phyloP scores from a whole-genome alignment of 2,329 filamentous ascomycete species.

The Fusarium sulawesiense region DNA sequence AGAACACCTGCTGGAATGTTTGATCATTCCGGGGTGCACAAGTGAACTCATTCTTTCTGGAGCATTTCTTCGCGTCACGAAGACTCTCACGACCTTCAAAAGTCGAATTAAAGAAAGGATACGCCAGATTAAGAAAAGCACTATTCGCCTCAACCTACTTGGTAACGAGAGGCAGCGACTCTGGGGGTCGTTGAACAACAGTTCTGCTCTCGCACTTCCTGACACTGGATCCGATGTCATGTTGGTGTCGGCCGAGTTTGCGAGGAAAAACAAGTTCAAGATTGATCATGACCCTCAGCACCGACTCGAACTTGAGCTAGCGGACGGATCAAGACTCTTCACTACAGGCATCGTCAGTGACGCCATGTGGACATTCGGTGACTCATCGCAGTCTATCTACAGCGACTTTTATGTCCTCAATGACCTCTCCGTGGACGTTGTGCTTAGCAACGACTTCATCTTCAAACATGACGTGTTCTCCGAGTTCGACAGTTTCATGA shows the following conservation, averaged over 20 bases:
- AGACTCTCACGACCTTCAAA: neutral
- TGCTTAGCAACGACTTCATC: conserved; percentile 2
- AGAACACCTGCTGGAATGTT: no score
- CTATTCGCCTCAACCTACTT: no score
- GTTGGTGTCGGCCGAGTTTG: neutral
- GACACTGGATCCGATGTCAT: conserved; percentile 16
- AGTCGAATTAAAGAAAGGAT: neutral
- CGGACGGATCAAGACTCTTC: neutral
- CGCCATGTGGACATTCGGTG: neutral
- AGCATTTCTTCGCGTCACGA: neutral
- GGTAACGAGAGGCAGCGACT: neutral
- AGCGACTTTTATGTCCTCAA: conserved; percentile 5
- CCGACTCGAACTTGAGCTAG: neutral
- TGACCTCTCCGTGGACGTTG: neutral
- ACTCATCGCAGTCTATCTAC: accelerated
- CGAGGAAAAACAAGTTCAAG: neutral
- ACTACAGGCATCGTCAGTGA: neutral
- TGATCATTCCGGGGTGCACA: no score
- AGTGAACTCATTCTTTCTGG: neutral
- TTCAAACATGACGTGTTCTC: neutral
- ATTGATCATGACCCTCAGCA: no score
- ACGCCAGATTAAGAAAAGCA: no score
- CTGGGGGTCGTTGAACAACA: neutral
- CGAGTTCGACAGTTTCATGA: accelerated
- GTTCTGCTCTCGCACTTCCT: neutral